Evolutionary conservation across 345 rosid species (phyloP), one percentile per base, ranked within the genome.

Genomic region (Pistacia atlantica): DNA sequence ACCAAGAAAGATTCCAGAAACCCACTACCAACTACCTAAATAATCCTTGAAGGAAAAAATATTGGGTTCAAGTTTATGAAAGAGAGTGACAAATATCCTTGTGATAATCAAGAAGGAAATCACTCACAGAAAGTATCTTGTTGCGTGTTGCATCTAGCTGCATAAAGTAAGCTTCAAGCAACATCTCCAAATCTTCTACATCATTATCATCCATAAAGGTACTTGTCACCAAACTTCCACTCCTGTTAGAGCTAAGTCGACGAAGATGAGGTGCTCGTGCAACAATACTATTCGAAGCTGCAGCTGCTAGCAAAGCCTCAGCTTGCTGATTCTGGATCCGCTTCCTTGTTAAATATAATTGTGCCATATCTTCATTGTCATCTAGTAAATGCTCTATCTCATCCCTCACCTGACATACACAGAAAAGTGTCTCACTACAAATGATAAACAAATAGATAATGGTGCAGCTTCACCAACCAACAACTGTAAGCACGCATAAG

Each of bases 141-240:
- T 93, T 95, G 35, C 95, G 89, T 73, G 91, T 95, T 79, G 97
- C 98, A 73, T 93, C 98, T 59, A 93, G 88, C 85, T 95, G 97
- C 97, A 93, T 89, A 75, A 95, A 95, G 81, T 95, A 95, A 57
- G 98, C 97, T 80, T 95, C 97, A 45, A 95, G 87, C 82, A 95
- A 80, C 98, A 91, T 95, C 80, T 95, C 99, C 72, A 95, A 80
- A 77, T 93, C 98, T 80, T 95, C 95, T 35, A 93, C 99, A 68
- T 90, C 97, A 64, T 85, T 78, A 55, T 83, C 93, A 52, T 87
- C 90, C 52, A 72, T 65, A 75, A 11, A 46, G 77, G 73, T 86
- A 84, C 92, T 88, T 11, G 90, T 87, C 73, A 87, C 77, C 67
- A 87, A 60, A 85, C 97, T 95, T 18, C 78, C 90, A 55, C 96